Percentiles rank a stretch among this genome's conserved stretches.
These are phyloP conservation scores for Trypanosoma melophagium DNA, from an alignment of 208 protist species.

Conservation along the genomic window DNA sequence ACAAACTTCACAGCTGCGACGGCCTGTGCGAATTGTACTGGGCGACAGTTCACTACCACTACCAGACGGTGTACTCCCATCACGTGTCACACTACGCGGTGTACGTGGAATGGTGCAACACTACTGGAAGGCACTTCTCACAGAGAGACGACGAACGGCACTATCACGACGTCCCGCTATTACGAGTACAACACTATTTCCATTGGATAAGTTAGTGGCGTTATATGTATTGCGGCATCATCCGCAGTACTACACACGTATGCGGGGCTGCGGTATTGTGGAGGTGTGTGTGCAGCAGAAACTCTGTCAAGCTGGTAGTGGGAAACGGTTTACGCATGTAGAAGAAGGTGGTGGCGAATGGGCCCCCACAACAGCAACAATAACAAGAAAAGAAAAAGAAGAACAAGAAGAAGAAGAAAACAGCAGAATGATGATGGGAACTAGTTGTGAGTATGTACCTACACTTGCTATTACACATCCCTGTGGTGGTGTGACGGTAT, in stretches of 20 bases:
- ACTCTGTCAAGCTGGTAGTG: not conserved
- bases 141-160: conserved; percentile 2
- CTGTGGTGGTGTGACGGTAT: conserved; percentile 7
- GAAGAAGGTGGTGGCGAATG: not conserved
- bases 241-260: conserved; percentile 52
- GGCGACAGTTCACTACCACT: conserved; percentile 21
- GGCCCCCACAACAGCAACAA: not conserved
- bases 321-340: not conserved
- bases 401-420: not conserved
- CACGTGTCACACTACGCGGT: conserved; percentile 33
- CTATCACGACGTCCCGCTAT: not conserved
- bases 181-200: conserved; percentile 43
- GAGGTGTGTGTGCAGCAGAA: conserved; percentile 45
- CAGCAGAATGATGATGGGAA: not conserved
- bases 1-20: conserved; percentile 4
- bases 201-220: conserved; percentile 42
- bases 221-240: conserved; percentile 69
- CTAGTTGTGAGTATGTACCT: conserved; percentile 2
- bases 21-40: conserved; percentile 11
- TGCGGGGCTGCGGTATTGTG: conserved; percentile 61
- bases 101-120: conserved; percentile 60
- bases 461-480: conserved; percentile 13
- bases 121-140: conserved; percentile 38
- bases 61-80: conserved; percentile 32
- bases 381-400: conserved; percentile 2